Percentiles rank a stretch among this genome's conserved stretches.
These are phyloP conservation scores for Sanghuangporus sanghuang DNA, from an alignment of 1,284 basidiomycete genomes.

Conservation along the genomic window DNA sequence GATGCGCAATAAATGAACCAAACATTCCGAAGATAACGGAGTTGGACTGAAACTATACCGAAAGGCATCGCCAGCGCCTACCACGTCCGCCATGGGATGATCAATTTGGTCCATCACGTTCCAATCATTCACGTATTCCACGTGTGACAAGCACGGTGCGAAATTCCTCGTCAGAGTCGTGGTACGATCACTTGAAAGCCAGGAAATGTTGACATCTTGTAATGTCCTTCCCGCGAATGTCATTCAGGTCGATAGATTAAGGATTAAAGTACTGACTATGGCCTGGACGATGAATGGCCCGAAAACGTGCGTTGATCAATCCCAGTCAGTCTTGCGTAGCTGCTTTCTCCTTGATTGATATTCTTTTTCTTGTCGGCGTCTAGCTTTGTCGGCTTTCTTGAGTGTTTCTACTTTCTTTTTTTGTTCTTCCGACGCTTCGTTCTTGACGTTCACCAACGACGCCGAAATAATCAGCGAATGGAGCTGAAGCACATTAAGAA, in stretches of 20 bases:
- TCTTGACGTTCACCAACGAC: conserved; percentile 42
- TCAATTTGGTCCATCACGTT: too few relatives aligned
- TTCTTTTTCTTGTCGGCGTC: conserved; percentile 46
- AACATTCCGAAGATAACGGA: too few relatives aligned
- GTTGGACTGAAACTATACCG: too few relatives aligned
- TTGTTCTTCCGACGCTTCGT: conserved; percentile 52
- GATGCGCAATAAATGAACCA: too few relatives aligned
- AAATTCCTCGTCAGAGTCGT: too few relatives aligned
- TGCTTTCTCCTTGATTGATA: conserved; percentile 42
- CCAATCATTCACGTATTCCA: too few relatives aligned
- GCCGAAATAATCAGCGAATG: conserved; percentile 47
- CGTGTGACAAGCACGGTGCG: too few relatives aligned
- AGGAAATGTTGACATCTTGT: too few relatives aligned
- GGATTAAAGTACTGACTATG: neutral
- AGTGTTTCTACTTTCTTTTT: conserved; percentile 47
- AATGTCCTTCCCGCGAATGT: neutral
- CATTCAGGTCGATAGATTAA: neutral
- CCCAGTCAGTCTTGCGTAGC: conserved; percentile 28
- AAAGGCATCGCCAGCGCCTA: too few relatives aligned
- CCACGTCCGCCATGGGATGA: too few relatives aligned
- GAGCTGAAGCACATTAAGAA: conserved; percentile 34
- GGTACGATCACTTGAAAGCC: too few relatives aligned
- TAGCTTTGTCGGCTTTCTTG: conserved; percentile 39
- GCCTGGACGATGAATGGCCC: neutral
- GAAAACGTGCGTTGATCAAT: conserved; percentile 14